These are phyloP conservation scores for Coriolopsis trogii DNA, from an alignment of 1,284 basidiomycete genomes.

Conservation along the genomic window DNA sequence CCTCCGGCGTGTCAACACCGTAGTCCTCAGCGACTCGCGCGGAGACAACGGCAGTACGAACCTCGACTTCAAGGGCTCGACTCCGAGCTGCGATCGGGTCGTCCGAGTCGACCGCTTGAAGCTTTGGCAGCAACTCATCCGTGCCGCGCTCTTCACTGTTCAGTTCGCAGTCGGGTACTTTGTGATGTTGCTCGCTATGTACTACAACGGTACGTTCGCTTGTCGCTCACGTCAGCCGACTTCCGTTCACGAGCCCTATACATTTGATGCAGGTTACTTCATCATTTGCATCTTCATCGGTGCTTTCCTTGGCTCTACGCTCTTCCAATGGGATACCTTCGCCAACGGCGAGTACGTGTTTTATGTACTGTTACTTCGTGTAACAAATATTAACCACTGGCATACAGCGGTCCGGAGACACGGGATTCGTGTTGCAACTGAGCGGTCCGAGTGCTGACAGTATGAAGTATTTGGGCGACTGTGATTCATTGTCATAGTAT, in stretches of 20 bases:
- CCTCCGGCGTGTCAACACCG: constrained; percentile 2
- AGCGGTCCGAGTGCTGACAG: not conserved
- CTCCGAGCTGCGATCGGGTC: not conserved
- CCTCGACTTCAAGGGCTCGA: not conserved
- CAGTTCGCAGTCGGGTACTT: constrained; percentile 13
- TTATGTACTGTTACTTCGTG: not conserved
- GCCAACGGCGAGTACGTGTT: not conserved
- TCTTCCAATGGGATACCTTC: constrained; percentile 12
- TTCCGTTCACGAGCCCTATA: no score
- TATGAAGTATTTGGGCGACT: not conserved
- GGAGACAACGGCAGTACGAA: not conserved
- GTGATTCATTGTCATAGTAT: not conserved
- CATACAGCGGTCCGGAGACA: constrained; percentile 3
- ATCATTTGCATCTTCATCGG: constrained; percentile 11
- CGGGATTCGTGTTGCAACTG: constrained; percentile 9
- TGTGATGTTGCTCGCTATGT: constrained; percentile 13
- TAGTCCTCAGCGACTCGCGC: not conserved
- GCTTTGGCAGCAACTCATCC: constrained; percentile 7
- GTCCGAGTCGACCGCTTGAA: not conserved
- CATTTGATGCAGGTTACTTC: not conserved
- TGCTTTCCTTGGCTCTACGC: constrained; percentile 1
- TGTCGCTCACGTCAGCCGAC: no score
- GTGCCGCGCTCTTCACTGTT: constrained; percentile 3
- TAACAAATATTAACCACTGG: not conserved
- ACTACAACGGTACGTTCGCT: constrained; percentile 9